Percentiles rank a stretch among this genome's conserved stretches.
phyloP scores from a whole-genome alignment of 2,329 filamentous ascomycete species.

The Fusarium guadeloupense region DNA sequence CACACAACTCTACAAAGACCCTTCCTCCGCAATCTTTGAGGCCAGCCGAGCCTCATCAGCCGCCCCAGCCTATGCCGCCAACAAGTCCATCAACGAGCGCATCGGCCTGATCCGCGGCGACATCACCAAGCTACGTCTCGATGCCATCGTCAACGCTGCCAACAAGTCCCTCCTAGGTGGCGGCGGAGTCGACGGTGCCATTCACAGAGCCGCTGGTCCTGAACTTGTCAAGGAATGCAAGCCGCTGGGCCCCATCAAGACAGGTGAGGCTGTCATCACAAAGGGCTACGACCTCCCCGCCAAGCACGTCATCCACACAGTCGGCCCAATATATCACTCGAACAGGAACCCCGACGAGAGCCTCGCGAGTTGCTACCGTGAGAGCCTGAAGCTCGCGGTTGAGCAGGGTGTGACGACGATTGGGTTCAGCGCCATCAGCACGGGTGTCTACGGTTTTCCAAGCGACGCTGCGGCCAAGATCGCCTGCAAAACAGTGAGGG shows the following conservation, averaged over 20 bases:
- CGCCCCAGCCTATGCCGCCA: constrained; percentile 40
- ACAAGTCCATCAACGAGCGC: constrained; percentile 71
- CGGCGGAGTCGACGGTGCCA: constrained; percentile 90
- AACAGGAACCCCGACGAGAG: constrained; percentile 56
- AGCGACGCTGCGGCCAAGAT: constrained; percentile 75
- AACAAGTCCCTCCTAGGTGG: constrained; percentile 82
- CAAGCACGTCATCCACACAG: constrained; percentile 85
- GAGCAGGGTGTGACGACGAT: constrained; percentile 73
- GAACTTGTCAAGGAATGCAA: constrained; percentile 75
- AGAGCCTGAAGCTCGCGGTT: constrained; percentile 76
- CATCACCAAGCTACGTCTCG: constrained; percentile 81
- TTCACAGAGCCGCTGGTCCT: constrained; percentile 83
- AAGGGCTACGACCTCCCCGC: constrained; percentile 78
- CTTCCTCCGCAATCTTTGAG: constrained; percentile 26
- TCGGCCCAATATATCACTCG: constrained; percentile 79
- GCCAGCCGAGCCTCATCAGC: neutral
- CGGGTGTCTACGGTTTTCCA: constrained; percentile 90
- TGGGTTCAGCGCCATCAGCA: constrained; percentile 87
- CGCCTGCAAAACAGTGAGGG: constrained; percentile 68
- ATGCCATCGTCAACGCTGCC: constrained; percentile 93
- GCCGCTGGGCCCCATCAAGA: constrained; percentile 75
- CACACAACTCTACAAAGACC: constrained; percentile 66
- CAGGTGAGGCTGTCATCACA: constrained; percentile 86
- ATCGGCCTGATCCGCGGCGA: constrained; percentile 78
- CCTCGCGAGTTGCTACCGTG: constrained; percentile 72